Conservation (phyloP, 352 stramenopile genomes). For the Peronospora belbahrii region DNA sequence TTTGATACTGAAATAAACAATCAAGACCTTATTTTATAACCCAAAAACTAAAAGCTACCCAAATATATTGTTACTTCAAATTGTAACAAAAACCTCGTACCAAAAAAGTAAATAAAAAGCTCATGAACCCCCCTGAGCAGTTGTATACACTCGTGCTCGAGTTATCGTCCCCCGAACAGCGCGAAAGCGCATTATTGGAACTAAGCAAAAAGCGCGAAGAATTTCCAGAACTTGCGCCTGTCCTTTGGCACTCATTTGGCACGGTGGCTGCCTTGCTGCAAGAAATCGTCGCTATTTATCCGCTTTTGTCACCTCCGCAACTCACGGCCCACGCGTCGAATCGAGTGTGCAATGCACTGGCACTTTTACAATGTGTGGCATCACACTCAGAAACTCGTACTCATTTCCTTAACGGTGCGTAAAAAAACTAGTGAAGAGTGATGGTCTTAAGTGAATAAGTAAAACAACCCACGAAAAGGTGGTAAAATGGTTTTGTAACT, state of each 20-base stretch:
- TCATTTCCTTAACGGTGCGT: slow-evolving; percentile 91
- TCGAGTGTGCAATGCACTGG: slow-evolving; percentile 97
- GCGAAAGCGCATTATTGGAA: slow-evolving; percentile 95
- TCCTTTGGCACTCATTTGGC: slow-evolving; percentile 97
- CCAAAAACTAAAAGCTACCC: too few species aligned
- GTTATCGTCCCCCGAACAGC: slow-evolving; percentile 90
- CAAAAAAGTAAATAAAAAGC: not conserved
- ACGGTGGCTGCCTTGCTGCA: slow-evolving; percentile 95
- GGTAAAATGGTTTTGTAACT: not conserved
- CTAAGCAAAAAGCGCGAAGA: slow-evolving; percentile 98
- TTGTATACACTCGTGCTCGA: slow-evolving; percentile 90
- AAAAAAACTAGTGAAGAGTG: not conserved
- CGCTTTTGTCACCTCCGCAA: slow-evolving; percentile 92
- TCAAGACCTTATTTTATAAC: too few species aligned
- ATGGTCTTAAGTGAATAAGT: not conserved
- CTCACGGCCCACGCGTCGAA: slow-evolving; percentile 96
- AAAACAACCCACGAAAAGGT: too few species aligned
- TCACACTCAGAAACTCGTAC: slow-evolving; percentile 95
- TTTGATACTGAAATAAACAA: too few species aligned
- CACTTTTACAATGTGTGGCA: slow-evolving; percentile 96
- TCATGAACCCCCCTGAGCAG: slow-evolving; percentile 55
- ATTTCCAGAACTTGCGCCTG: slow-evolving; percentile 95
- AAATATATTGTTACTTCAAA: too few species aligned
- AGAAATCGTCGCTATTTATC: slow-evolving; percentile 99
- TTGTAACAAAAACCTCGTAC: too few species aligned